phyloP scores from a whole-genome alignment of 805 yeast genomes.

The Lipomyces anomalus region DNA sequence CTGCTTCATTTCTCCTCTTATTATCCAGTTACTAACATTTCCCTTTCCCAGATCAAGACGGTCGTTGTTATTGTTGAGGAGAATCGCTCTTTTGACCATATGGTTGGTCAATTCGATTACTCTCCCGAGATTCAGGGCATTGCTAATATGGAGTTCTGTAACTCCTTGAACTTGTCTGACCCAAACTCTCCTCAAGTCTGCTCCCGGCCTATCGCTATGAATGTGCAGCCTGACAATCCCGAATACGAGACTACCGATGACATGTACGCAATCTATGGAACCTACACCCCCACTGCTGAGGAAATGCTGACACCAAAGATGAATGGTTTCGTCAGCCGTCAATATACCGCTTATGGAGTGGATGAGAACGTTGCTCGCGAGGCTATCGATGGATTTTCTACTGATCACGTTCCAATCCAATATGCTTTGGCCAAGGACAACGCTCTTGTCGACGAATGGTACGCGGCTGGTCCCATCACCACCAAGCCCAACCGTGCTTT shows the following conservation, averaged over 20 bases:
- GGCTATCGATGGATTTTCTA: not conserved
- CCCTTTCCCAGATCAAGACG: slow-evolving; percentile 2
- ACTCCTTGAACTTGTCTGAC: slow-evolving; percentile 1
- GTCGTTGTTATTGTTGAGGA: slow-evolving; percentile 2
- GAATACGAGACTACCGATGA: slow-evolving; percentile 2
- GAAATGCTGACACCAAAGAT: not conserved
- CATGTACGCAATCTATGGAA: not conserved
- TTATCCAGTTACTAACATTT: too few relatives aligned
- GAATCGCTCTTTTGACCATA: not conserved
- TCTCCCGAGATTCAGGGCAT: slow-evolving; percentile 1
- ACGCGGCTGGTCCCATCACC: too few relatives aligned
- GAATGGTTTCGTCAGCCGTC: slow-evolving; percentile 4
- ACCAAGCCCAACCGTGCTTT: too few relatives aligned
- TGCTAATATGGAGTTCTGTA: not conserved
- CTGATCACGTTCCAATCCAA: not conserved
- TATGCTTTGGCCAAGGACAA: not conserved
- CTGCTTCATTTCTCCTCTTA: too few relatives aligned
- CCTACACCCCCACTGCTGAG: not conserved
- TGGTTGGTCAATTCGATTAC: slow-evolving; percentile 1
- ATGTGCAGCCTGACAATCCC: not conserved
- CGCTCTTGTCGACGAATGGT: not conserved
- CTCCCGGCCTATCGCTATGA: not conserved
- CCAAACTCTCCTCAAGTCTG: not conserved
- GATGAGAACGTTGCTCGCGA: not conserved
- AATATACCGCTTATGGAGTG: not conserved